Conservation (phyloP, 306 rosid species). For the Cucurbita moschata region DNA sequence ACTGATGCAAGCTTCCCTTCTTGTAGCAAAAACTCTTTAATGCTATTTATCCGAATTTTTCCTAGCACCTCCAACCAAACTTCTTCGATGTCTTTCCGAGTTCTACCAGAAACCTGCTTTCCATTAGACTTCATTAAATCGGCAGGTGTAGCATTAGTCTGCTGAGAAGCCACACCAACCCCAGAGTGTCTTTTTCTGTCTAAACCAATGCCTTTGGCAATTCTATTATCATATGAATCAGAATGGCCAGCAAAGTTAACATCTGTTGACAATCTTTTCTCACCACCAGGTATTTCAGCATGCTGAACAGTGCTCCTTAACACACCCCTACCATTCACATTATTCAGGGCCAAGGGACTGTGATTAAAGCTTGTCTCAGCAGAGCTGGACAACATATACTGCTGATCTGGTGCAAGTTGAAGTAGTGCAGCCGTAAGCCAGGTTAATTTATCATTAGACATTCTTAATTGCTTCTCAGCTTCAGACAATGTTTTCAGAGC, state of each 20-base stretch:
- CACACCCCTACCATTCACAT: conserved; percentile 25
- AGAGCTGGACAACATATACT: conserved; percentile 80
- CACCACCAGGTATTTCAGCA: conserved; percentile 30
- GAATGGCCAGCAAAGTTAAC: conserved; percentile 45
- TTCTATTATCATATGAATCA: conserved; percentile 17
- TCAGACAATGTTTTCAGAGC: conserved; percentile 90
- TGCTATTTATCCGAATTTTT: conserved; percentile 46
- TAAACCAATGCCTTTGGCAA: conserved; percentile 25
- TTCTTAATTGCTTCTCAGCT: conserved; percentile 92
- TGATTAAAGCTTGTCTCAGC: conserved; percentile 72
- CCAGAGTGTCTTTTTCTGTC: conserved; percentile 40
- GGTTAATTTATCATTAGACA: conserved; percentile 84
- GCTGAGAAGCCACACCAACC: conserved; percentile 36
- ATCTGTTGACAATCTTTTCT: conserved; percentile 35
- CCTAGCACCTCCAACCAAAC: conserved; percentile 88
- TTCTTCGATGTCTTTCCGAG: conserved; percentile 46
- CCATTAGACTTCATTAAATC: conserved; percentile 27
- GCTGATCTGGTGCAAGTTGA: conserved; percentile 98
- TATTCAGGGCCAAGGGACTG: conserved; percentile 52
- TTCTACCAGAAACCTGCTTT: conserved; percentile 31
- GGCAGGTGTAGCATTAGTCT: conserved; percentile 17
- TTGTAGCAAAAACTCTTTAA: conserved; percentile 60
- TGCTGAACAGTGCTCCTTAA: conserved; percentile 27
- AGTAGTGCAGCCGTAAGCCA: conserved; percentile 97
- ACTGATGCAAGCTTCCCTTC: conserved; percentile 77